Base-by-base conservation (phyloP, 2,329 filamentous ascomycete genomes). In the Alternaria brassicae region DNA sequence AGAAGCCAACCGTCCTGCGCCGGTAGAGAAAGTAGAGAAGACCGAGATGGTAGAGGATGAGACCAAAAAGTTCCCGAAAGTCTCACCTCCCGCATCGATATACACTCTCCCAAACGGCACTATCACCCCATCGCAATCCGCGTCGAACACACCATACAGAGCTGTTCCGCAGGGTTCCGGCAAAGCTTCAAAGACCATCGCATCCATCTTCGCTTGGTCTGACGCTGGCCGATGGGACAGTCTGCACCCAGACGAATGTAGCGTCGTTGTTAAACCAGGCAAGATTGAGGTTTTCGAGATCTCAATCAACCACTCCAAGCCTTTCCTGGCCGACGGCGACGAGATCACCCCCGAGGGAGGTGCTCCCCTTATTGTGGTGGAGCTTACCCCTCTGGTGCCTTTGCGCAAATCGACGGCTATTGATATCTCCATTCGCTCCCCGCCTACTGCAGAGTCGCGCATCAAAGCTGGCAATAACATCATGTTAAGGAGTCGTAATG, bases 371-470 rank as follows among this genome's bases (percentile, higher is more conserved):
- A 78, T 89, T 60, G 91, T 90, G 6, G 86, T 97, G 32, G 92
- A 97, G 72, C 86, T 99, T 40, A 98, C 94, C 0, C 95, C 95
- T 0, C 83, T 97, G 36, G 94, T 98, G 7, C 90, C 93, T 67
- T 88, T 98, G 61, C 88, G 94, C 63, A 90, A 94, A 71, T 95
- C 93, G 70, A 99, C 93, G 21, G 91, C 91, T 3, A 86, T 99
- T 30, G 95, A 99, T 75, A 91, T 99, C 53, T 95, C 96, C 66
- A 92, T 99, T 65, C 90, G 93, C 49, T 97, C 94, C 6, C 92
- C 92, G 1, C 90, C 93, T 25, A 90, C 91, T 6, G 75, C 84
- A 32, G 87, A 91, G 62, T 93, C 91, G 5, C 86, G 87, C 68
- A 85, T 97, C 56, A 85, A 83, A 59, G 85, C 89, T 12, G 78